Base-by-base conservation (phyloP, 495 filamentous ascomycete species). In the Penicillium alfredii region DNA sequence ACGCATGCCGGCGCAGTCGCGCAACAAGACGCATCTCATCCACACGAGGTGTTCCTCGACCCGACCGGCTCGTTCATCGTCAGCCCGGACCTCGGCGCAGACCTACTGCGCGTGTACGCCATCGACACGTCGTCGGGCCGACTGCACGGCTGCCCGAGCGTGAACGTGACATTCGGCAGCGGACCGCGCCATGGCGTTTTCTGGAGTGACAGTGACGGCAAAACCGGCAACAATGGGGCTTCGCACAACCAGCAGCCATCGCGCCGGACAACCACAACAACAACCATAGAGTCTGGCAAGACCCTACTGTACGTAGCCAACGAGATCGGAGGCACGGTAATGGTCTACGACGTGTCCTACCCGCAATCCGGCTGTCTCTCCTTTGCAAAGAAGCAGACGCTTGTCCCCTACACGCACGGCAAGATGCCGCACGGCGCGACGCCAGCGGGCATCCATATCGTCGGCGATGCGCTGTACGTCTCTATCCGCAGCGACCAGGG, bases 131-230 rank as follows among this genome's bases (percentile, higher is more conserved):
- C 34, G 9, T 69, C 55, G 4, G 63, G 62, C 3, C 30, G 46
- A 3, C 40, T 69, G 2, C 25, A 29, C 1, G 14, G 34, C 12
- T 66, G 61, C 36, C 48, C 56, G 0, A 30, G 35, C n/a, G 18
- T 64, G 8, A 47, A 51, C 14, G 55, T 64, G 8, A 48, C 55
- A 2, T 49, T 65, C 16, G 81, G 78, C 8, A 72, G 68, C 11
- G 85, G 84, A 0, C 85, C 83, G 1, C 69, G 85, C 3, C 85
- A 88, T 45, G 80, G 67, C 6, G 57, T 68, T 3, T 90, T 87
- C 61, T 66, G 66, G 44, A 44, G 47, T 3, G 49, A 57, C 7
- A 36, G 35, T 1, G 44, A 42, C 6, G 37, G 34, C 38, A 35
- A 45, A n/a, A n/a, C n/a, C n/a, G n/a, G n/a, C n/a, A n/a, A n/a